Base-by-base conservation (phyloP, 1,139 yeast species). In the Geotrichum candidum region DNA sequence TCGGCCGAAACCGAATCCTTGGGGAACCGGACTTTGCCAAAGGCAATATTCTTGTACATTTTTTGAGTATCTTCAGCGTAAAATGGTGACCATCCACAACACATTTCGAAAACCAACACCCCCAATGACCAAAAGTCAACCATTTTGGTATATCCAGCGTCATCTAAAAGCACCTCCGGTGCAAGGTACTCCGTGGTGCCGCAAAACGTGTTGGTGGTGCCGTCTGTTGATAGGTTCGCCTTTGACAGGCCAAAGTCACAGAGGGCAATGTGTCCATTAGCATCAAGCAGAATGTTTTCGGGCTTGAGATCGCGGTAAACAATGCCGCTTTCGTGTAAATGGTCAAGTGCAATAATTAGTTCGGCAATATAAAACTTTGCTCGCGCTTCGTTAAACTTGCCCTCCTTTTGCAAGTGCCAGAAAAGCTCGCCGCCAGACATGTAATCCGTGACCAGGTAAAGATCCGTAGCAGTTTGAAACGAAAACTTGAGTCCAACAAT, bases 51-150 rank as follows among this genome's bases (percentile, higher is more conserved):
- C 77, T 92, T 92, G 78, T 94, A 94, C 98, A 94, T 94, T 76
- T 94, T 97, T 78, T 94, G 98, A 59, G 96, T 90, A 73, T 90
- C 94, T 66, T 92, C 97, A 51, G 98, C 98, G 72, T 90, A 94
- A 74, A 94, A 94, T 61, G 99, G 99, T 18, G 96, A 88, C 98
- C 98, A 94, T 54, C 99, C 99, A 77, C 98, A 94, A 75, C 97
- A 82, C 99, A 94, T 94, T 75, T 94, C 99, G 73, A 90, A 94
- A 54, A 94, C 80, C 57, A 94, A 80, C 51, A 94, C 94, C 45
- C 99, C 99, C 67, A 94, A 80, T 0, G 99, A 94, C 99, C 99
- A 94, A 86, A 96, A 94, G 76, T 94, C 99, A 50, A 94, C 98
- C 70, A 89, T 87, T 73, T 96, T 84, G 10, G 98, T 91, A 76